Evolutionary conservation across 2,329 filamentous ascomycete genomes (phyloP).

Genomic region (Neofusicoccum laricinum): DNA sequence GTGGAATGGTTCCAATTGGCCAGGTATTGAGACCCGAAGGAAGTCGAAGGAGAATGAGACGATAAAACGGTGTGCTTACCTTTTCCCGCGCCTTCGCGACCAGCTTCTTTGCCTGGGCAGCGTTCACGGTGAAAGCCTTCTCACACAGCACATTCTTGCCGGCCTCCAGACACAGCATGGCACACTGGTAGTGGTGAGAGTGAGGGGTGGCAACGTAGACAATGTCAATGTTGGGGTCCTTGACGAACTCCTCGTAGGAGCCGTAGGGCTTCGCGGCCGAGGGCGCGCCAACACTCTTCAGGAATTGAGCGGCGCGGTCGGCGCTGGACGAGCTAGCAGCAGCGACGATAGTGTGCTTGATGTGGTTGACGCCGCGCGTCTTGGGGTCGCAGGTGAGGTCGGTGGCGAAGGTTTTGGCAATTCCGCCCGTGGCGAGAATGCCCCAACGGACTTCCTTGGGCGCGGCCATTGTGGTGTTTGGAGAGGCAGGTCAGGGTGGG

Average conservation of each 20-base stretch:
- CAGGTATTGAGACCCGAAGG: no score
- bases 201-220: constrained; percentile 89
- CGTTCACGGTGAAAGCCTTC: constrained; percentile 85
- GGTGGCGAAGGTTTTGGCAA: constrained; percentile 59
- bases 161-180: constrained; percentile 76
- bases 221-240: constrained; percentile 76
- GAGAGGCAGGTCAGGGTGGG: neutral
- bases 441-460: constrained; percentile 42
- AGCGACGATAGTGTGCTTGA: constrained; percentile 74
- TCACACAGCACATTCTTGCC: constrained; percentile 90
- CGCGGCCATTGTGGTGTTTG: constrained; percentile 15
- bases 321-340: constrained; percentile 75
- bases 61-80: neutral
- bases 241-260: constrained; percentile 77
- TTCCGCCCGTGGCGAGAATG: constrained; percentile 49
- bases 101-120: constrained; percentile 69
- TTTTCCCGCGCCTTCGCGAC: constrained; percentile 70
- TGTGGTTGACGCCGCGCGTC: constrained; percentile 65
- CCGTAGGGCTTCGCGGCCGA: constrained; percentile 69
- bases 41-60: neutral
- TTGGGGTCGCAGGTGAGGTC: constrained; percentile 75
- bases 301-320: constrained; percentile 67
- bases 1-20: neutral
- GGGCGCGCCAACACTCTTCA: constrained; percentile 68
- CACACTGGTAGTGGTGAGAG: constrained; percentile 90